phyloP scores from a whole-genome alignment of 2,329 filamentous ascomycete genomes.

The Penicillium glabrum region DNA sequence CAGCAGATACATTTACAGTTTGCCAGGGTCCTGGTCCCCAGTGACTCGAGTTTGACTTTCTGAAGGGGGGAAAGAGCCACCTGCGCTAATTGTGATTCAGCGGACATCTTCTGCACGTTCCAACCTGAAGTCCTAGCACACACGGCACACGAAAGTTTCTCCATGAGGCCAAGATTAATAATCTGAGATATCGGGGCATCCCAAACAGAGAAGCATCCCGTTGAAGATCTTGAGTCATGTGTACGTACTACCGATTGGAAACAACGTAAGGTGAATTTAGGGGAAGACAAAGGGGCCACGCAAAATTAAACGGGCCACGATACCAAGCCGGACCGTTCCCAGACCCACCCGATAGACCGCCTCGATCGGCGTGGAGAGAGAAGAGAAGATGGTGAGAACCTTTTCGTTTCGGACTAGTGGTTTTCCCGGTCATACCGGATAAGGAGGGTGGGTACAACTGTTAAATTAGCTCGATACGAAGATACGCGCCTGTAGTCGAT shows the following conservation, averaged over 20 bases:
- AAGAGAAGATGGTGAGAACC: neutral
- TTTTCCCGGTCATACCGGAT: constrained; percentile 1
- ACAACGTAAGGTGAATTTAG: constrained; percentile 1
- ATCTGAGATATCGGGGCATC: neutral
- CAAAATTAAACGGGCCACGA: constrained; percentile 6
- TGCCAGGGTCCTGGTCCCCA: too few species aligned
- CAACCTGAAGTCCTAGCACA: constrained; percentile 13
- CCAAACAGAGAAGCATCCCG: neutral
- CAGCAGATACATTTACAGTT: neutral
- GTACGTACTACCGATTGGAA: constrained; percentile 4
- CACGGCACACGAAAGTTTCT: constrained; percentile 10
- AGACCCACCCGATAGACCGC: constrained; percentile 22
- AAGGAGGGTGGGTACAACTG: constrained; percentile 2
- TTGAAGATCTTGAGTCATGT: neutral
- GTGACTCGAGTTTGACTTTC: constrained; percentile 1
- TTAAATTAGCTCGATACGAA: constrained; percentile 9
- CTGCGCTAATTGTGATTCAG: constrained; percentile 16
- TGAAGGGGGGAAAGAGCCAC: neutral
- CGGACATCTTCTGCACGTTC: constrained; percentile 17
- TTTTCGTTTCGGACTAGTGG: constrained; percentile 1
- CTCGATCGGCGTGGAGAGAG: constrained; percentile 21
- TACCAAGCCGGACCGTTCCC: constrained; percentile 23
- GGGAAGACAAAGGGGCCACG: constrained; percentile 1
- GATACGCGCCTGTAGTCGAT: constrained; percentile 9
- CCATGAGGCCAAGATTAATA: too few species aligned